These are phyloP conservation scores for Stemphylium beticola DNA, from an alignment of 2,329 filamentous ascomycete species.

Conservation along the genomic window DNA sequence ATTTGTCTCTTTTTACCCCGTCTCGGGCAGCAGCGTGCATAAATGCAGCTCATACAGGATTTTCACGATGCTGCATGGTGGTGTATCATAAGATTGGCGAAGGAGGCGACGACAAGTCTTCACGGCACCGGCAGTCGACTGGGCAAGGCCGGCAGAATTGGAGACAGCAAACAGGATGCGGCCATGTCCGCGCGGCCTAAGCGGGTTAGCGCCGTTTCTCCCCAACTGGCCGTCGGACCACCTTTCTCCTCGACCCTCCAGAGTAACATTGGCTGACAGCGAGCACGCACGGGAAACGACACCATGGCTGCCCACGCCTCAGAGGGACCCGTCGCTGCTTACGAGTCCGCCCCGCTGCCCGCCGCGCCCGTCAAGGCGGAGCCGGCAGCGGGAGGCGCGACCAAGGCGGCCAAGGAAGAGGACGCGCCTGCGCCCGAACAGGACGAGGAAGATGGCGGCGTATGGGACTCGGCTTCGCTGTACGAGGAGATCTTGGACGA, in stretches of 20 bases:
- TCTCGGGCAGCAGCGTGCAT: slow-evolving; percentile 13
- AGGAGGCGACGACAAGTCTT: slow-evolving; percentile 16
- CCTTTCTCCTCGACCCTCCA: slow-evolving; percentile 17
- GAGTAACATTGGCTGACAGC: slow-evolving; percentile 14
- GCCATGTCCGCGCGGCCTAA: slow-evolving; percentile 7
- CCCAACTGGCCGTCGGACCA: slow-evolving; percentile 20
- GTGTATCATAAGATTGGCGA: slow-evolving; percentile 19
- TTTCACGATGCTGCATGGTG: slow-evolving; percentile 13
- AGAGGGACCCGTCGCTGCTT: slow-evolving; percentile 37
- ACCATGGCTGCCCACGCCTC: slow-evolving; percentile 36
- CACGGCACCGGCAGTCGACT: background rate
- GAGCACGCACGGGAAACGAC: slow-evolving; percentile 21
- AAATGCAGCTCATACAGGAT: slow-evolving; percentile 7
- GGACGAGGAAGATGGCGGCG: slow-evolving; percentile 30
- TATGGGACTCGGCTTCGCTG: slow-evolving; percentile 41
- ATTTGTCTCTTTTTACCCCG: slow-evolving; percentile 5
- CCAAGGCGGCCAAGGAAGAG: slow-evolving; percentile 18
- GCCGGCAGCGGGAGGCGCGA: slow-evolving; percentile 21
- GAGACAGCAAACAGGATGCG: slow-evolving; percentile 8
- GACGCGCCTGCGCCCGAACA: slow-evolving; percentile 22
- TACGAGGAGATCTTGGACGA: slow-evolving; percentile 46
- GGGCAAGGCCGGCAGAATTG: slow-evolving; percentile 1
- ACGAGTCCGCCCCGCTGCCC: slow-evolving; percentile 29
- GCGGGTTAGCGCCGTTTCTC: slow-evolving; percentile 16
- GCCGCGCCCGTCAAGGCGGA: slow-evolving; percentile 25